These are phyloP conservation scores for Jacaranda copaia DNA, from an alignment of 257 asterid species.

Conservation along the genomic window DNA sequence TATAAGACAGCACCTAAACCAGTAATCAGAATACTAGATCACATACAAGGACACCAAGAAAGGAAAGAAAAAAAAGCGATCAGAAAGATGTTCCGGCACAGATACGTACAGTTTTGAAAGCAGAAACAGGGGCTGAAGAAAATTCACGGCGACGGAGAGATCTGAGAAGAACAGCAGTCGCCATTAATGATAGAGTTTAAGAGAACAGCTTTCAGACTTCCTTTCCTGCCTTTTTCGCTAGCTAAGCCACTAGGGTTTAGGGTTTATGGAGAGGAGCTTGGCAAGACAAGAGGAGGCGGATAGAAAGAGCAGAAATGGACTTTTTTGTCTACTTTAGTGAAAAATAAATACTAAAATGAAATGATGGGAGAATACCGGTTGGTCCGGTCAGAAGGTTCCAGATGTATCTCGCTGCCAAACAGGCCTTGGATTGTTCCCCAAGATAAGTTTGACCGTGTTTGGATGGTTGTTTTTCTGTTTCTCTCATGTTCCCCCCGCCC, in stretches of 20 bases:
- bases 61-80: background rate
- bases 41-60: background rate
- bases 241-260: slow-evolving; percentile 45
- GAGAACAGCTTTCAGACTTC: background rate
- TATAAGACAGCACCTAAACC: background rate
- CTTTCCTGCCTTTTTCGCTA: background rate
- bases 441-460: background rate
- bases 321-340: background rate
- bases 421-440: slow-evolving; percentile 34
- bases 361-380: background rate
- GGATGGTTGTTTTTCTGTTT: no score
- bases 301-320: slow-evolving; percentile 15
- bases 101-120: slow-evolving; percentile 53
- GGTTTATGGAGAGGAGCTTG: slow-evolving; percentile 51
- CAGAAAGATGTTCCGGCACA: background rate
- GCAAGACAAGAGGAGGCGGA: slow-evolving; percentile 19
- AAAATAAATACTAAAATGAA: background rate
- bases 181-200: slow-evolving; percentile 46
- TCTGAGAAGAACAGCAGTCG: slow-evolving; percentile 64
- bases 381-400: slow-evolving; percentile 39
- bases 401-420: slow-evolving; percentile 32
- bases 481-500: no score
- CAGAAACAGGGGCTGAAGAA: slow-evolving; percentile 52
- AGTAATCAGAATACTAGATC: slow-evolving; percentile 14
- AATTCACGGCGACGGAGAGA: slow-evolving; percentile 69